Percentiles rank a stretch among this genome's conserved stretches.
phyloP scores from a whole-genome alignment of 2,329 filamentous ascomycete genomes.

The Fusarium illudens region DNA sequence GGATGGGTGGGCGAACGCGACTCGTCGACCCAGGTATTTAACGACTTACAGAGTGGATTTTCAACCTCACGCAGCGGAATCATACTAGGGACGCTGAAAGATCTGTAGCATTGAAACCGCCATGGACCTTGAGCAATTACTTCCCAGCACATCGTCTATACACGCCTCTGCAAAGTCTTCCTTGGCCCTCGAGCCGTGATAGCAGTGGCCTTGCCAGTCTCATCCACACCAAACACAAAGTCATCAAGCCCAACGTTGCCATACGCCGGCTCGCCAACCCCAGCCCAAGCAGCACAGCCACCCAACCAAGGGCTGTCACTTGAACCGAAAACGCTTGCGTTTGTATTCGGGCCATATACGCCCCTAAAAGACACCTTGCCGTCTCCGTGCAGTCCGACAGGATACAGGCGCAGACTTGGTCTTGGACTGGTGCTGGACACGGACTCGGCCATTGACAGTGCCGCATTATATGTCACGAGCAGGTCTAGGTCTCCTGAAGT shows the following conservation, averaged over 20 bases:
- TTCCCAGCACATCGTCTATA: background rate
- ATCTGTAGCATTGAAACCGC: no score
- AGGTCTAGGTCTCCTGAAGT: background rate
- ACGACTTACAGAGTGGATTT: no score
- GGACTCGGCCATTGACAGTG: background rate
- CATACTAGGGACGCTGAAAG: no score
- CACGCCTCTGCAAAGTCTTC: background rate
- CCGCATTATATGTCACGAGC: background rate
- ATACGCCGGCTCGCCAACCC: background rate
- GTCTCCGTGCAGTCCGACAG: background rate
- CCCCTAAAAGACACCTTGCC: background rate
- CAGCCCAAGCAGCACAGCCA: conserved; percentile 2
- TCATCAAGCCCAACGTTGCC: conserved; percentile 6
- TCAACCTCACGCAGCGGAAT: no score
- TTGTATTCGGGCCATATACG: background rate
- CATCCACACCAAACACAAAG: conserved; percentile 10
- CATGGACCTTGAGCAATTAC: no score
- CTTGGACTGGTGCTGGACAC: background rate
- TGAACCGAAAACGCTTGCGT: background rate
- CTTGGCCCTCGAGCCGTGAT: background rate
- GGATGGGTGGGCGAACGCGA: no score
- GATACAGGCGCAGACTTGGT: background rate
- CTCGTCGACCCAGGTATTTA: no score
- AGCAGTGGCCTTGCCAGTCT: background rate
- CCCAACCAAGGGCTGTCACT: background rate